Percentiles rank a stretch among this genome's conserved stretches.
These are phyloP conservation scores for Scheffersomyces parashehatae DNA, from an alignment of 1,139 yeast species.

Conservation along the genomic window DNA sequence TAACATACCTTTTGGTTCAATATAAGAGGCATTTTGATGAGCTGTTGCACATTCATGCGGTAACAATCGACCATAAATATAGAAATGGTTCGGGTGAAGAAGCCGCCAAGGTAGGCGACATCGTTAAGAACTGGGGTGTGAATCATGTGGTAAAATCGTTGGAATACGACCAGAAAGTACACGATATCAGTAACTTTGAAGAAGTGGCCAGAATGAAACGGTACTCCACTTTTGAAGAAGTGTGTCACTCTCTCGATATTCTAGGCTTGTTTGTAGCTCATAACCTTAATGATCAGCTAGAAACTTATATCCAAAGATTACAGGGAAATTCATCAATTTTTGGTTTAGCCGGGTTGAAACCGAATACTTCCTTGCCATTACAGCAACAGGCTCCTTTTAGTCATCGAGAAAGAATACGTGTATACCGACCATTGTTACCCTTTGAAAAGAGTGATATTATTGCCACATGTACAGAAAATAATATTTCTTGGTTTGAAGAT, in stretches of 20 bases:
- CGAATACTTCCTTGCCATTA: conserved; percentile 27
- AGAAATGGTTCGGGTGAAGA: conserved; percentile 50
- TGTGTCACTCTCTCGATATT: conserved; percentile 31
- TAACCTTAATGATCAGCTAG: conserved; percentile 70
- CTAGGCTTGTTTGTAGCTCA: conserved; percentile 59
- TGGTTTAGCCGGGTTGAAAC: conserved; percentile 53
- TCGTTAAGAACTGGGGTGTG: conserved; percentile 40
- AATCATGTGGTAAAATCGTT: conserved; percentile 38
- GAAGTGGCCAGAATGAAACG: conserved; percentile 58
- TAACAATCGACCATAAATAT: conserved; percentile 61
- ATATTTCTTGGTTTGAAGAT: conserved; percentile 68
- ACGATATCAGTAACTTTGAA: conserved; percentile 46
- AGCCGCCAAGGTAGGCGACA: conserved; percentile 40
- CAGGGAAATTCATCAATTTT: conserved; percentile 54
- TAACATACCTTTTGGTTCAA: conserved; percentile 47
- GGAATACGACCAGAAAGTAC: conserved; percentile 26
- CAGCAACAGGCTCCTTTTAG: conserved; percentile 11
- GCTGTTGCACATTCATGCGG: conserved; percentile 39
- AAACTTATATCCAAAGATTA: conserved; percentile 63
- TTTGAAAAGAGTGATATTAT: conserved; percentile 46
- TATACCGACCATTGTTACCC: conserved; percentile 56
- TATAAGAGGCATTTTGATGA: conserved; percentile 26
- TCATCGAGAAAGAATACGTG: conserved; percentile 14
- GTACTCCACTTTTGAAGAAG: conserved; percentile 39
- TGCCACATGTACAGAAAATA: conserved; percentile 41